Conservation (phyloP, 2,329 filamentous ascomycete species). For the Epichloe aotearoae region DNA sequence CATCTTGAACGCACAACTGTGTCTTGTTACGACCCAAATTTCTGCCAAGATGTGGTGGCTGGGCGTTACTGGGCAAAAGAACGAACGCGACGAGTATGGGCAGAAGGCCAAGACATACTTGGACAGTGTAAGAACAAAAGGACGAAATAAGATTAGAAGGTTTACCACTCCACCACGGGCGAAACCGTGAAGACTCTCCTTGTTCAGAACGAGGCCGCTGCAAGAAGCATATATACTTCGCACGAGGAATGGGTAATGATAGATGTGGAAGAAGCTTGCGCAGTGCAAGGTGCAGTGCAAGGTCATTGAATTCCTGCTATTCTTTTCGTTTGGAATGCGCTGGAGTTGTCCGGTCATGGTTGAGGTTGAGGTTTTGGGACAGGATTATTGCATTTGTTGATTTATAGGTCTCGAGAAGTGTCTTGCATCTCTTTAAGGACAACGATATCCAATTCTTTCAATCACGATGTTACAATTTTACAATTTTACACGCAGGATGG, state of each 20-base stretch:
- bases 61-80: constrained; percentile 34
- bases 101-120: constrained; percentile 32
- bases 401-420: neutral
- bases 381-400: neutral
- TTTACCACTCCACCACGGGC: too few species aligned
- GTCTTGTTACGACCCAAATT: constrained; percentile 40
- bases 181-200: neutral
- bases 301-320: neutral
- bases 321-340: neutral
- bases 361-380: neutral
- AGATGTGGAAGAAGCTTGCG: neutral
- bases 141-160: neutral
- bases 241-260: neutral
- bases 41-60: constrained; percentile 45
- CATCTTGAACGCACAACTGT: constrained; percentile 18
- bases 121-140: constrained; percentile 8
- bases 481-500: neutral
- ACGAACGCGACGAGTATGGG: constrained; percentile 33
- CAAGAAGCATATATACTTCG: neutral
- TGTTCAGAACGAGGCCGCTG: neutral
- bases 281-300: neutral
- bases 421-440: neutral
- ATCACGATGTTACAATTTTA: neutral
- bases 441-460: neutral
- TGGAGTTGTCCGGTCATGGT: constrained; percentile 4